These are phyloP conservation scores for Porcisia deanei DNA, from an alignment of 208 protist genomes.

Conservation along the genomic window DNA sequence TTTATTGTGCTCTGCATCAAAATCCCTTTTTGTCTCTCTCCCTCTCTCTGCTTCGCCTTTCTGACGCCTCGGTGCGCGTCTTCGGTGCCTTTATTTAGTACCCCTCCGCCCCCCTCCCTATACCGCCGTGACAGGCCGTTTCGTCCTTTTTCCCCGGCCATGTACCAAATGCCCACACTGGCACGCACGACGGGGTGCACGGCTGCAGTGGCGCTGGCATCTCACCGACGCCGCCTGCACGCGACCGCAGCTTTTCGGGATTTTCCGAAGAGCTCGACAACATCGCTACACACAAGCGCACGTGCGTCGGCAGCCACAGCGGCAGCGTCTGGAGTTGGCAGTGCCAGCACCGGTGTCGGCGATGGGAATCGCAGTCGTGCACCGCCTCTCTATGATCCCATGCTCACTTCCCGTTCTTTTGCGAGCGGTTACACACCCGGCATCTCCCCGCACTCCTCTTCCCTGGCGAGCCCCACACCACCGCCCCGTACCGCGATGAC, in stretches of 20 bases:
- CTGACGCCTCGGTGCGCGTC: no score
- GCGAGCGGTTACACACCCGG: conserved; percentile 15
- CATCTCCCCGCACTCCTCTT: conserved; percentile 33
- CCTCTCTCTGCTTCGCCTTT: not conserved
- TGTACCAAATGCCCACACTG: not conserved
- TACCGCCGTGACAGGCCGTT: not conserved
- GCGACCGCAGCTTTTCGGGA: not conserved
- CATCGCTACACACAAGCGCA: not conserved
- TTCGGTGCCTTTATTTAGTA: not conserved
- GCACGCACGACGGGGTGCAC: not conserved
- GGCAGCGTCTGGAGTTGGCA: not conserved
- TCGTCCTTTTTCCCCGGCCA: not conserved
- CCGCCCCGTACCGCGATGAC: conserved; percentile 54
- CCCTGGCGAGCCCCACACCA: conserved; percentile 28
- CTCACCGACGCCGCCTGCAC: conserved; percentile 4
- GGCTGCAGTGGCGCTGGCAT: not conserved
- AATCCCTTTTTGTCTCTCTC: no score
- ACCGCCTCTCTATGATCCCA: conserved; percentile 26
- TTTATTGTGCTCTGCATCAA: no score
- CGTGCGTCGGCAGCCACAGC: conserved; percentile 5
- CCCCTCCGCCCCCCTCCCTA: not conserved
- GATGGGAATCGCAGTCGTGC: not conserved
- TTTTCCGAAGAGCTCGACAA: not conserved
- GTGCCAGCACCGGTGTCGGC: not conserved
- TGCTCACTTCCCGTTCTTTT: not conserved